phyloP scores from a whole-genome alignment of 495 filamentous ascomycete genomes.

The Penicillium turbatum region DNA sequence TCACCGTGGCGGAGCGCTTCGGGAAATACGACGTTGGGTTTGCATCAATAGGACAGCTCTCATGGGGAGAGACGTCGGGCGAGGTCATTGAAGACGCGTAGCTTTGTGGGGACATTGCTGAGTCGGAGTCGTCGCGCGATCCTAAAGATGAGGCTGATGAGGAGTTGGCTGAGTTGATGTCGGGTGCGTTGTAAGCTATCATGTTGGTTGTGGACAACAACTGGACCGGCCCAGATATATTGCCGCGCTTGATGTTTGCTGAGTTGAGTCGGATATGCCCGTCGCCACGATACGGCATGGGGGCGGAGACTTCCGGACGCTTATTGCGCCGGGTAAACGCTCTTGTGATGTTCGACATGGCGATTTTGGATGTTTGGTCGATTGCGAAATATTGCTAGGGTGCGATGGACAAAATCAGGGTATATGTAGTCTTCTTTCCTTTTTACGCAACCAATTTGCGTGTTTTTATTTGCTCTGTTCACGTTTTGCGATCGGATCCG shows the following conservation, averaged over 20 bases:
- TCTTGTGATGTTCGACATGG: slow-evolving; percentile 52
- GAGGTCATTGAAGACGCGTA: slow-evolving; percentile 59
- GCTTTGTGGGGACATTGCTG: slow-evolving; percentile 52
- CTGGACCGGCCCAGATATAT: slow-evolving; percentile 85
- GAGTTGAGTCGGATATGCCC: slow-evolving; percentile 44
- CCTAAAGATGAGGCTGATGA: slow-evolving; percentile 53
- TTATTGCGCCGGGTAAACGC: slow-evolving; percentile 62
- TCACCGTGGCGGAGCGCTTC: slow-evolving; percentile 41
- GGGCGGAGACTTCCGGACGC: slow-evolving; percentile 46
- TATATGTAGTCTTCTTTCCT: not conserved
- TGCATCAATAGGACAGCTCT: slow-evolving; percentile 58
- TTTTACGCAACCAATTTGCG: not conserved
- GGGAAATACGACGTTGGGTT: slow-evolving; percentile 79
- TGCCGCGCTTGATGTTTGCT: slow-evolving; percentile 48
- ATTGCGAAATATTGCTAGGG: not conserved
- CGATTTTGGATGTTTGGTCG: slow-evolving; percentile 10
- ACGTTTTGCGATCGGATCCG: slow-evolving; percentile 6
- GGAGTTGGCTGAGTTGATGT: slow-evolving; percentile 55
- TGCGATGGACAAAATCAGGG: not conserved
- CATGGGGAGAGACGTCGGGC: slow-evolving; percentile 66
- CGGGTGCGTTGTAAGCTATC: slow-evolving; percentile 89
- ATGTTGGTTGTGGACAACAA: slow-evolving; percentile 93
- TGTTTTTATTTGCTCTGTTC: slow-evolving; percentile 13
- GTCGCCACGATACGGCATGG: slow-evolving; percentile 46
- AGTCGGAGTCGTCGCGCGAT: slow-evolving; percentile 60